Evolutionary conservation across 768 basidiomycete species (phyloP).

Genomic region (Tylopilus subfusipes): DNA sequence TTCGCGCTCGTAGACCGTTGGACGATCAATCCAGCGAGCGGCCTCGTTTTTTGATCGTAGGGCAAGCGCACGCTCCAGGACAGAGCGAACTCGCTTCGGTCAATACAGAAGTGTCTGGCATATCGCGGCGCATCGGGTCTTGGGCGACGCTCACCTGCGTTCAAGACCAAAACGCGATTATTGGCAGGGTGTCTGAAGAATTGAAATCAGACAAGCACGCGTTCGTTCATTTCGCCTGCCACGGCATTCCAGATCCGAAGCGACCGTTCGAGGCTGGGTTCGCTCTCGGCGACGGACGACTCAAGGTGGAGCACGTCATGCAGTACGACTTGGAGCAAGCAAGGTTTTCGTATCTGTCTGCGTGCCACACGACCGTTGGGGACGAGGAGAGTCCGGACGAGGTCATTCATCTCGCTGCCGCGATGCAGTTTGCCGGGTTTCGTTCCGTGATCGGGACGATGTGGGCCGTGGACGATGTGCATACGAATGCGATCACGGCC

Average conservation of each 20-base stretch:
- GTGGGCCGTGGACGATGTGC: neutral
- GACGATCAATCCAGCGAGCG: neutral
- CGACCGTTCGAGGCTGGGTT: neutral
- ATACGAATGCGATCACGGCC: neutral
- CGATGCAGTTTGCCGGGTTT: neutral
- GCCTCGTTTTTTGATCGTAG: slow-evolving; percentile 1
- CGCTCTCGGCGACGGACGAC: neutral
- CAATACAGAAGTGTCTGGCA: neutral
- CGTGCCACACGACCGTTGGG: neutral
- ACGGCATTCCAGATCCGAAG: slow-evolving; percentile 8
- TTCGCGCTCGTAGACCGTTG: neutral
- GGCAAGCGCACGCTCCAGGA: neutral
- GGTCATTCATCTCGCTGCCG: neutral
- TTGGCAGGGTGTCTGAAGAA: neutral
- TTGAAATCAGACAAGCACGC: neutral
- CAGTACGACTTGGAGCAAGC: neutral
- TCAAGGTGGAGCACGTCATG: neutral
- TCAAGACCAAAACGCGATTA: neutral
- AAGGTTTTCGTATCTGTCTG: slow-evolving; percentile 2
- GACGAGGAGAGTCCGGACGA: neutral
- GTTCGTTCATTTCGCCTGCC: slow-evolving; percentile 18
- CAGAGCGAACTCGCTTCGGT: neutral
- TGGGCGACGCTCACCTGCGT: neutral
- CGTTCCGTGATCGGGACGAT: neutral
- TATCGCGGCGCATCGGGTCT: neutral